Base-by-base conservation (phyloP, 2,329 filamentous ascomycete species). In the Trichophyton benhamiae region DNA sequence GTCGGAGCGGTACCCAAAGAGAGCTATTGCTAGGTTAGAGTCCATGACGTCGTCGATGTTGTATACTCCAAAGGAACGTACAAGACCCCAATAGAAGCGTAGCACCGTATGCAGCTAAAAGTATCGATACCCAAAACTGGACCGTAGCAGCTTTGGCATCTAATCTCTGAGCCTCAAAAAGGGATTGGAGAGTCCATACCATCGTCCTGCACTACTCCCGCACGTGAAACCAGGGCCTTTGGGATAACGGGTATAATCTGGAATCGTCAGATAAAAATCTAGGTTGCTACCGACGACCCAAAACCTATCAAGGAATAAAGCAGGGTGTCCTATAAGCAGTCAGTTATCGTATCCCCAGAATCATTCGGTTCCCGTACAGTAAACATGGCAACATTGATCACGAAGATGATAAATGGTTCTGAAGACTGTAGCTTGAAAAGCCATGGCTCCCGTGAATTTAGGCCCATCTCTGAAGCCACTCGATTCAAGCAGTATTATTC, bases 31-130 rank as follows among this genome's bases (percentile, higher is more conserved):
- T 46, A 57, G n/a, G 59, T 20, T 61, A 55, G 49, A 30, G 27
- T 6, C 27, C 27, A 30, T 30, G 27, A 30, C 27, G 27, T 30
- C 27, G 27, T 30, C 27, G 27, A 30, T 30, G 5, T 30, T 30
- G 6, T 30, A 30, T 30, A 13, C 15, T 55, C 17, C 6, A 11
- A 11, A 22, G 27, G 44, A 13, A 77, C 68, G 72, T 68, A 71
- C 78, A 80, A 27, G 82, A 80, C 20, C 80, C 80, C 0, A 83
- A 75, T 8, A 89, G 78, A 6, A 91, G 74, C 0, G 86, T 82
- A 1, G 81, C 85, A 44, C 86, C 87, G 68, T 90, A 91, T n/a
- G 86, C 80, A 5, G 87, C 86, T 0, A 91, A 76, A 2, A 91
- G 78, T n/a, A 89, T 80, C 0, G 87, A 87, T 1, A 85, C 27